Conservation (phyloP, 2,329 filamentous ascomycete species). For the Penicillium sp. region DNA sequence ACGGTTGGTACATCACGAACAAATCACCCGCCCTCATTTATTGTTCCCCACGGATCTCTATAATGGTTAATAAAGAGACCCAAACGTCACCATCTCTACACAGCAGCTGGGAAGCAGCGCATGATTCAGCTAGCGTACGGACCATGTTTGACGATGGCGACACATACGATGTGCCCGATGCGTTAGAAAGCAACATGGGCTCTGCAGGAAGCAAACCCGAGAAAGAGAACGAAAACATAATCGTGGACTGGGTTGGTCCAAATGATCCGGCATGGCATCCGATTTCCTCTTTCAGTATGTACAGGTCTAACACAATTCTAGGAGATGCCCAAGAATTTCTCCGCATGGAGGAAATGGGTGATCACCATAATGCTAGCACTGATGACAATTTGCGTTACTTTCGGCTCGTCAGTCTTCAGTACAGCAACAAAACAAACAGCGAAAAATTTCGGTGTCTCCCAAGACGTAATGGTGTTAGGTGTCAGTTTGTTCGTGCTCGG, state of each 20-base stretch:
- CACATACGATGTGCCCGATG: neutral
- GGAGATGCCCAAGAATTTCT: slow-evolving; percentile 7
- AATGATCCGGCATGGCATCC: slow-evolving; percentile 3
- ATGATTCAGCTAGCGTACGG: neutral
- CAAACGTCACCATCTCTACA: neutral
- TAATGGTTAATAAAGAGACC: neutral
- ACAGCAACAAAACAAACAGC: slow-evolving; percentile 45
- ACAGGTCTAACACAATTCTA: neutral
- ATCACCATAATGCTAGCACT: neutral
- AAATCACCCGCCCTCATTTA: neutral
- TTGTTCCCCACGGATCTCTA: neutral
- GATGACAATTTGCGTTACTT: slow-evolving; percentile 2
- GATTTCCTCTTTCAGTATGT: neutral
- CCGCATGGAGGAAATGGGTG: neutral
- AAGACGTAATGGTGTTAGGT: slow-evolving; percentile 43
- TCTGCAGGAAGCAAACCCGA: neutral
- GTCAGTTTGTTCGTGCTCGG: slow-evolving; percentile 49
- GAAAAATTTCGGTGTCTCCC: slow-evolving; percentile 45
- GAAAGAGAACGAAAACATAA: neutral
- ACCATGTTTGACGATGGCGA: neutral
- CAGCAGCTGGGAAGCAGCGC: neutral
- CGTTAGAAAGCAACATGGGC: neutral
- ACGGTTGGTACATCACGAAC: no score
- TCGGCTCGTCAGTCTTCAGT: slow-evolving; percentile 42
- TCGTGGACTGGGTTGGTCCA: slow-evolving; percentile 6